Evolutionary conservation across 345 rosid species (phyloP).

Genomic region (Corymbia maculata): DNA sequence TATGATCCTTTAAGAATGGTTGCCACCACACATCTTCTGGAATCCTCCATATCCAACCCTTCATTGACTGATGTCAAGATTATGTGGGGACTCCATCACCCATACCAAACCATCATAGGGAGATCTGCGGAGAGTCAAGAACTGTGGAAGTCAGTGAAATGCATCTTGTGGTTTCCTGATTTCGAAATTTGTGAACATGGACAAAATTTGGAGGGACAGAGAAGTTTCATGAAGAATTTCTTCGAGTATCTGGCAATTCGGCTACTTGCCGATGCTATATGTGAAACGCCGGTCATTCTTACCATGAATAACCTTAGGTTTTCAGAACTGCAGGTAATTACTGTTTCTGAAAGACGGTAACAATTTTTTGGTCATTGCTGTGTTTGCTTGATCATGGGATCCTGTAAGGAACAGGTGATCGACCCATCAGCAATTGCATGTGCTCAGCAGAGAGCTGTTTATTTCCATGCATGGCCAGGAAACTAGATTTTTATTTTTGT

Average conservation of each 20-base stretch:
- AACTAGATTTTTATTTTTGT: not conserved
- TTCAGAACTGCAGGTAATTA: constrained; percentile 64
- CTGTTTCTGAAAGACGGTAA: not conserved
- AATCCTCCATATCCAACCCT: constrained; percentile 23
- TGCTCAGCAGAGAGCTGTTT: not conserved
- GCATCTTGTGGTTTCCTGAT: not conserved
- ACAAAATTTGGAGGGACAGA: not conserved
- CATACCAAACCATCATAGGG: constrained; percentile 24
- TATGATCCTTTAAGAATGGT: constrained; percentile 49
- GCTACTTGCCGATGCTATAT: constrained; percentile 44
- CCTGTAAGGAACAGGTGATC: not conserved
- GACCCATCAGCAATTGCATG: not conserved
- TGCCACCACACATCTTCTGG: constrained; percentile 42
- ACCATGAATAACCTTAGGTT: constrained; percentile 74
- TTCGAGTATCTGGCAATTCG: constrained; percentile 41
- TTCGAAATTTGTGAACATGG: not conserved
- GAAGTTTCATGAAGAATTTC: not conserved
- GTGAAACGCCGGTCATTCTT: constrained; percentile 41
- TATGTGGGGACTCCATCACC: constrained; percentile 64
- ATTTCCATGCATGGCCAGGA: not conserved
- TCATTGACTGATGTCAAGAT: constrained; percentile 34
- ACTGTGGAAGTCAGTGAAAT: not conserved
- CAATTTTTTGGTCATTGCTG: not conserved
- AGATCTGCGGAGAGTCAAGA: not conserved
- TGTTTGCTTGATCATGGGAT: not conserved